Conservation (phyloP, 2,329 filamentous ascomycete genomes). For the Neofusicoccum parvum region DNA sequence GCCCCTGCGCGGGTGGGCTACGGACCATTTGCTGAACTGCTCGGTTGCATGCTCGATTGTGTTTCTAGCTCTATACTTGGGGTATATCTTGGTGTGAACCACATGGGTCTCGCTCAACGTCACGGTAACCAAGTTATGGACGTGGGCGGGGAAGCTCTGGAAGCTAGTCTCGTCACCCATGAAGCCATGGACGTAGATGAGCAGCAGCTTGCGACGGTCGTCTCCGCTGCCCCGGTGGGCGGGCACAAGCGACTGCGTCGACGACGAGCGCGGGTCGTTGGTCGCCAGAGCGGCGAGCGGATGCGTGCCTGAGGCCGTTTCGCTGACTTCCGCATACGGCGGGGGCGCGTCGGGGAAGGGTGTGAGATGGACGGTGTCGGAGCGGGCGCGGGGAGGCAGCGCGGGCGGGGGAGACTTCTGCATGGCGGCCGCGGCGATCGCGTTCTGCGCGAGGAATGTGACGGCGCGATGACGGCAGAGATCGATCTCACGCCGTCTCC, state of each 20-base stretch:
- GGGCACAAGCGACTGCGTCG: slow-evolving; percentile 49
- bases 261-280: slow-evolving; percentile 48
- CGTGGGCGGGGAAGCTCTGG: slow-evolving; percentile 81
- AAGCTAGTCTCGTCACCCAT: slow-evolving; percentile 88
- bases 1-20: slow-evolving; percentile 23
- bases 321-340: slow-evolving; percentile 23
- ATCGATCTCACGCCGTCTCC: slow-evolving; percentile 14
- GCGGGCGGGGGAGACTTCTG: slow-evolving; percentile 27
- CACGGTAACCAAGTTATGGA: slow-evolving; percentile 72
- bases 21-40: slow-evolving; percentile 76
- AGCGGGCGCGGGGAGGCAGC: slow-evolving; percentile 34
- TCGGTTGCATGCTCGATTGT: slow-evolving; percentile 73
- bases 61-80: slow-evolving; percentile 75
- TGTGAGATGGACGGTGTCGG: slow-evolving; percentile 22
- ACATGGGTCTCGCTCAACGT: slow-evolving; percentile 72
- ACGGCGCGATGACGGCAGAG: slow-evolving; percentile 16
- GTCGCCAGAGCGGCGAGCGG: slow-evolving; percentile 31
- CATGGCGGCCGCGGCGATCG: slow-evolving; percentile 9
- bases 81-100: slow-evolving; percentile 85
- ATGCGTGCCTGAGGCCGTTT: slow-evolving; percentile 14
- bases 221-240: slow-evolving; percentile 32
- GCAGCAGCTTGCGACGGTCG: slow-evolving; percentile 61
- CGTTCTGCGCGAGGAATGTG: slow-evolving; percentile 8
- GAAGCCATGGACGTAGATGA: slow-evolving; percentile 89
- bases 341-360: slow-evolving; percentile 26